phyloP scores from a whole-genome alignment of 495 filamentous ascomycete genomes.

The Daldinia vernicosa region DNA sequence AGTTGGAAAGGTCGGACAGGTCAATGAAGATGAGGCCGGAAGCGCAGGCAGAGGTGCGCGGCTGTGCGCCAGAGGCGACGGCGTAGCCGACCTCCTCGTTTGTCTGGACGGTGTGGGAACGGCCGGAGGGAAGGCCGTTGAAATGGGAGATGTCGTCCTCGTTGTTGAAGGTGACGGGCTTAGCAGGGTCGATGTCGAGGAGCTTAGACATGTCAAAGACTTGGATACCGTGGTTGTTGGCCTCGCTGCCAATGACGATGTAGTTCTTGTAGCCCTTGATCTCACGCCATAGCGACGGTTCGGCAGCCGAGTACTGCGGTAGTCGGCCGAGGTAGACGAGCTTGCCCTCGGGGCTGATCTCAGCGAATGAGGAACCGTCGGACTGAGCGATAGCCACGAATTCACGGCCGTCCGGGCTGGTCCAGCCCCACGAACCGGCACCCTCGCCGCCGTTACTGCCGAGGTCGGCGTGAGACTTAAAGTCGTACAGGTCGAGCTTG shows the following conservation, averaged over 20 bases:
- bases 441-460: constrained; percentile 55
- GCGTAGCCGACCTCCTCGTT: constrained; percentile 62
- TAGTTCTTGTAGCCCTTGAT: constrained; percentile 53
- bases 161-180: constrained; percentile 43
- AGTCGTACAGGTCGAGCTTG: constrained; percentile 65
- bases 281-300: constrained; percentile 57
- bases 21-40: constrained; percentile 67
- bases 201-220: constrained; percentile 63
- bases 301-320: constrained; percentile 54
- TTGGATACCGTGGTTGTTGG: constrained; percentile 59
- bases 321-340: constrained; percentile 65
- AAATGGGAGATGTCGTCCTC: constrained; percentile 53
- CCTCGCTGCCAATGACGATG: constrained; percentile 61
- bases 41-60: constrained; percentile 56
- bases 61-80: constrained; percentile 61
- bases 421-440: constrained; percentile 65
- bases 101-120: constrained; percentile 62
- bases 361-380: constrained; percentile 66
- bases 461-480: constrained; percentile 60
- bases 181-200: constrained; percentile 41
- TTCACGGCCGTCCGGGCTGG: constrained; percentile 64
- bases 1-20: constrained; percentile 58
- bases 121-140: constrained; percentile 56
- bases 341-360: constrained; percentile 60
- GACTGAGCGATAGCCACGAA: constrained; percentile 66